Conservation (phyloP, 345 rosid genomes). For the Leavenworthia alabamica region DNA sequence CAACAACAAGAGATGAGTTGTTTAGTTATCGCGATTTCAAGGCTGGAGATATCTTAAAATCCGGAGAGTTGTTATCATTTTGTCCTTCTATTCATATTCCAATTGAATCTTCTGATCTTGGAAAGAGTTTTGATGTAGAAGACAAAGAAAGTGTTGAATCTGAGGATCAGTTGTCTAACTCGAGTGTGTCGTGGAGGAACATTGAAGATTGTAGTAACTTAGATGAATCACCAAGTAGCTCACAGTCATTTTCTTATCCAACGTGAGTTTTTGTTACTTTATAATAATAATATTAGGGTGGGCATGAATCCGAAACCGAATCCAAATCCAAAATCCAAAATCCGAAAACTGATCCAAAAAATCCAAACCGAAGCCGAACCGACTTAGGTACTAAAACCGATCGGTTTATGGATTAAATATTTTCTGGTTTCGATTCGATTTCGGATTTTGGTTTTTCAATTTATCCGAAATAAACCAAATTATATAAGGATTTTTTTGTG, state of each 20-base stretch:
- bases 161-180: slow-evolving; percentile 25
- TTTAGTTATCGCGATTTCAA: slow-evolving; percentile 31
- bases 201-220: slow-evolving; percentile 19
- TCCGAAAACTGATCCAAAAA: no score
- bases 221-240: slow-evolving; percentile 21
- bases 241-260: slow-evolving; percentile 22
- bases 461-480: no score
- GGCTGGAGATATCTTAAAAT: slow-evolving; percentile 17
- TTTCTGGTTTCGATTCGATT: no score
- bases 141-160: slow-evolving; percentile 3
- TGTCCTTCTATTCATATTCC: slow-evolving; percentile 16
- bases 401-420: no score
- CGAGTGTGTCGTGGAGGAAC: slow-evolving; percentile 23
- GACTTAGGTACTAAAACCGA: no score
- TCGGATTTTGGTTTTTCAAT: no score
- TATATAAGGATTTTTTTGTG: no score
- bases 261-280: no score
- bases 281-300: no score
- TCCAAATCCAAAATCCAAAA: no score
- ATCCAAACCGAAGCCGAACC: no score
- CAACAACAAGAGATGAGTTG: slow-evolving; percentile 27
- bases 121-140: slow-evolving; percentile 25
- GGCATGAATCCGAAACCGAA: no score
- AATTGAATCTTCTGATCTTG: slow-evolving; percentile 16
- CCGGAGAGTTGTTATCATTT: slow-evolving; percentile 26